These are phyloP conservation scores for Aspergillus hortae DNA, from an alignment of 2,329 filamentous ascomycete species.

Conservation along the genomic window DNA sequence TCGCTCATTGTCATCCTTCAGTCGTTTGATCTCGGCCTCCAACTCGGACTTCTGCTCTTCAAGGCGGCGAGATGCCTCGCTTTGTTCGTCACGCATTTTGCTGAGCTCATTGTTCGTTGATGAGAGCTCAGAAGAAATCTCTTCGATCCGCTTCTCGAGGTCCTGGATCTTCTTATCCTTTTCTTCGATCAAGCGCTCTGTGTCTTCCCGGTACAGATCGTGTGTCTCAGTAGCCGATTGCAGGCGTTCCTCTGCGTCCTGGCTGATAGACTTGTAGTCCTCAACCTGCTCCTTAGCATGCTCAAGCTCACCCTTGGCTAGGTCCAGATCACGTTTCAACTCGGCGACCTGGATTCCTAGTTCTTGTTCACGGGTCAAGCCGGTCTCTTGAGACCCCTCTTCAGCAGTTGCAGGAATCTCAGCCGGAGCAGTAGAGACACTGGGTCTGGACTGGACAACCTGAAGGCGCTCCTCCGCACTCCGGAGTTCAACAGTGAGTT, in stretches of 20 bases:
- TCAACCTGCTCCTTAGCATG: conserved; percentile 77
- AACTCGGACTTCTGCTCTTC: conserved; percentile 79
- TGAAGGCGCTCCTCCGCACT: conserved; percentile 84
- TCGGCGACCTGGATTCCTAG: conserved; percentile 79
- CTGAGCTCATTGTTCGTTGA: conserved; percentile 80
- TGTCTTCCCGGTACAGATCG: conserved; percentile 84
- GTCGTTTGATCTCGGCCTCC: conserved; percentile 71
- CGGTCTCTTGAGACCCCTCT: conserved; percentile 51
- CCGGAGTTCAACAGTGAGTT: conserved; percentile 81
- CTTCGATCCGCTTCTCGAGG: conserved; percentile 76
- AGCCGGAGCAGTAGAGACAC: conserved; percentile 53
- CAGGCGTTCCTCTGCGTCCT: conserved; percentile 81
- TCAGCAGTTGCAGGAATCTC: conserved; percentile 42
- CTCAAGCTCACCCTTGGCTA: conserved; percentile 75
- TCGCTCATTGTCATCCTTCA: conserved; percentile 80
- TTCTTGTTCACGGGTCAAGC: conserved; percentile 69
- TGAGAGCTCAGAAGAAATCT: conserved; percentile 76
- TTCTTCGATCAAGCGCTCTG: conserved; percentile 68
- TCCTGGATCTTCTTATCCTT: conserved; percentile 79
- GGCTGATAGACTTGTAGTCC: conserved; percentile 83
- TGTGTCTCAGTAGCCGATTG: conserved; percentile 74
- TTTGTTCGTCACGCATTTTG: conserved; percentile 72
- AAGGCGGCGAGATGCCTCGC: conserved; percentile 65
- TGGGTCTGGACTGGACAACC: conserved; percentile 75
- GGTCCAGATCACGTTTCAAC: conserved; percentile 79